phyloP scores from a whole-genome alignment of 2,329 filamentous ascomycete genomes.

The Trichoderma afroharzianum region DNA sequence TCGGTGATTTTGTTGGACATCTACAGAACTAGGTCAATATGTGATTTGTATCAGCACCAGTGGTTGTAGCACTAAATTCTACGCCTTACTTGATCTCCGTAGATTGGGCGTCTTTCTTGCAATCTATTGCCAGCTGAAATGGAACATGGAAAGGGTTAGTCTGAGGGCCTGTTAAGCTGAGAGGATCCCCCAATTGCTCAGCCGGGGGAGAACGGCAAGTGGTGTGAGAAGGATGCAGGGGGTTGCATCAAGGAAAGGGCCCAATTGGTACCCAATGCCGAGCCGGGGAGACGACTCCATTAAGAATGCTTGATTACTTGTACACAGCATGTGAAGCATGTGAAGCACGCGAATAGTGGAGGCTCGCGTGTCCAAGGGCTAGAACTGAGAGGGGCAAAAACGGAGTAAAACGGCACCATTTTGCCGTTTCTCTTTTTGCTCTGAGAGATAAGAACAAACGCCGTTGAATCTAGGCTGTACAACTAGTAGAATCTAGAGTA shows the following conservation, averaged over 20 bases:
- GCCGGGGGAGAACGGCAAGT: background rate
- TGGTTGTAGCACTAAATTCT: background rate
- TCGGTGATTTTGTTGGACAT: constrained; percentile 16
- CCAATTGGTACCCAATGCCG: background rate
- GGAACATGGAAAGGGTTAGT: constrained; percentile 10
- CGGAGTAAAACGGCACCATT: background rate
- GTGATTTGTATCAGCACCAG: background rate
- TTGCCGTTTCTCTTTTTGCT: background rate
- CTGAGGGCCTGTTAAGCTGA: background rate
- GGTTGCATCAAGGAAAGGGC: constrained; percentile 1
- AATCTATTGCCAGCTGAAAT: background rate
- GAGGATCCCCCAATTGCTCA: background rate
- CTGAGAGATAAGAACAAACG: background rate
- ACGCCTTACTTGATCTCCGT: constrained; percentile 1
- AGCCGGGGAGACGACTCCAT: background rate
- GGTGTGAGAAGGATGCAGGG: background rate
- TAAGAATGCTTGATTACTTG: background rate
- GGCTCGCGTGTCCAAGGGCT: background rate
- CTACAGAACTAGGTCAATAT: background rate
- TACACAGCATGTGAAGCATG: constrained; percentile 4
- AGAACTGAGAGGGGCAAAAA: background rate
- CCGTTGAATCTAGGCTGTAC: background rate
- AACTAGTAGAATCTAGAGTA: background rate
- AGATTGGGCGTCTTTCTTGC: background rate
- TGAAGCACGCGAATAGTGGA: constrained; percentile 5